Percentiles rank a stretch among this genome's conserved stretches.
phyloP scores from a whole-genome alignment of 116 monocot species.

The Cymodocea nodosa region DNA sequence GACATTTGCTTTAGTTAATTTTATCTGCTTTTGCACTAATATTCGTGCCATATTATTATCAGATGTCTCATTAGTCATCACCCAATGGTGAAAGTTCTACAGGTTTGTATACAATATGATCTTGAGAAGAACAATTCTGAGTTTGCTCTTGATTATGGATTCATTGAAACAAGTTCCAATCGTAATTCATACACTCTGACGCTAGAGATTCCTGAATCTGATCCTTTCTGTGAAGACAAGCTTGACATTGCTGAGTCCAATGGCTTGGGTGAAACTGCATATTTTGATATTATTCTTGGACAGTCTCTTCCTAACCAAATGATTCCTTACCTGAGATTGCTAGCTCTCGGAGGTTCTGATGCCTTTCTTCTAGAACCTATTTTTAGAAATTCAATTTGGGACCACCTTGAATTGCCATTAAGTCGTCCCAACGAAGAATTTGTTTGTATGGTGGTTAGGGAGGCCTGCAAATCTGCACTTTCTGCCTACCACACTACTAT shows the following conservation, averaged over 20 bases:
- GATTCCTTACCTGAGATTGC: conserved; percentile 73
- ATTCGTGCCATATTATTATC: too few species aligned
- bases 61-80: too few species aligned
- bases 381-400: conserved; percentile 85
- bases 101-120: conserved; percentile 92
- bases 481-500: conserved; percentile 54
- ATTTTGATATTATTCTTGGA: conserved; percentile 72
- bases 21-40: too few species aligned
- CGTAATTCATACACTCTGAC: conserved; percentile 72
- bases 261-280: conserved; percentile 60
- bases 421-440: conserved; percentile 72
- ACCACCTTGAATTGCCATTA: conserved; percentile 69
- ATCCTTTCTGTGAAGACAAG: conserved; percentile 85
- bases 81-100: background rate
- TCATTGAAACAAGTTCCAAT: conserved; percentile 47
- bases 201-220: conserved; percentile 70
- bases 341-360: conserved; percentile 82
- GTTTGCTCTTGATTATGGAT: conserved; percentile 85
- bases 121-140: conserved; percentile 79
- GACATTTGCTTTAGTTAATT: too few species aligned
- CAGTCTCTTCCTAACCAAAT: conserved; percentile 45
- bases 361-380: conserved; percentile 84
- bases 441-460: conserved; percentile 55
- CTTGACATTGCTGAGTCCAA: conserved; percentile 79
- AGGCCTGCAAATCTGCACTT: conserved; percentile 74